phyloP scores from a whole-genome alignment of 257 asterid species.

The Solanum commersonii region DNA sequence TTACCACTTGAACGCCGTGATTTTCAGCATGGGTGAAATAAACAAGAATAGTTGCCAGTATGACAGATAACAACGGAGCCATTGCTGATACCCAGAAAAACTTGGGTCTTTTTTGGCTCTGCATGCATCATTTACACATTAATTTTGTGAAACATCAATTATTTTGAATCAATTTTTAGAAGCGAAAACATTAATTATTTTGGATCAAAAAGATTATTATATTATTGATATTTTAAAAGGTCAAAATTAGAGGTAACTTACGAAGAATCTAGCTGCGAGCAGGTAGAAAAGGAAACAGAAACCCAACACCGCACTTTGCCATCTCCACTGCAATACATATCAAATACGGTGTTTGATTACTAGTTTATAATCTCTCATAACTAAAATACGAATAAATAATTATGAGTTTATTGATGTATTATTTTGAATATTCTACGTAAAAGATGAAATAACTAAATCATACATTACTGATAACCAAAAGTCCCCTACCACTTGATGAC shows the following conservation, averaged over 20 bases:
- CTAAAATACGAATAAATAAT: too few species aligned
- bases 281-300: constrained; percentile 81
- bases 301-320: constrained; percentile 96
- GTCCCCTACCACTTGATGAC: not conserved
- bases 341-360: not conserved
- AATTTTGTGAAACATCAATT: not conserved
- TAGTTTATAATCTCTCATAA: not conserved
- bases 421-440: too few species aligned
- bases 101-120: constrained; percentile 74
- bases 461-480: not conserved
- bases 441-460: not conserved
- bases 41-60: constrained; percentile 68
- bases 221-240: not conserved
- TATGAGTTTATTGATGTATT: not conserved
- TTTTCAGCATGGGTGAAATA: constrained; percentile 82
- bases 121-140: constrained; percentile 1
- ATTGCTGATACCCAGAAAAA: constrained; percentile 93
- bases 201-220: not conserved
- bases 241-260: constrained; percentile 28
- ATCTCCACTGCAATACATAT: constrained; percentile 71
- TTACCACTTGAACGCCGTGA: constrained; percentile 89
- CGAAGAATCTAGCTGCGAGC: constrained; percentile 60
- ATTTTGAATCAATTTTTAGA: not conserved
- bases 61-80: constrained; percentile 81
- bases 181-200: not conserved